These are phyloP conservation scores for Colletotrichum phormii DNA, from an alignment of 2,329 filamentous ascomycete species.

Conservation along the genomic window DNA sequence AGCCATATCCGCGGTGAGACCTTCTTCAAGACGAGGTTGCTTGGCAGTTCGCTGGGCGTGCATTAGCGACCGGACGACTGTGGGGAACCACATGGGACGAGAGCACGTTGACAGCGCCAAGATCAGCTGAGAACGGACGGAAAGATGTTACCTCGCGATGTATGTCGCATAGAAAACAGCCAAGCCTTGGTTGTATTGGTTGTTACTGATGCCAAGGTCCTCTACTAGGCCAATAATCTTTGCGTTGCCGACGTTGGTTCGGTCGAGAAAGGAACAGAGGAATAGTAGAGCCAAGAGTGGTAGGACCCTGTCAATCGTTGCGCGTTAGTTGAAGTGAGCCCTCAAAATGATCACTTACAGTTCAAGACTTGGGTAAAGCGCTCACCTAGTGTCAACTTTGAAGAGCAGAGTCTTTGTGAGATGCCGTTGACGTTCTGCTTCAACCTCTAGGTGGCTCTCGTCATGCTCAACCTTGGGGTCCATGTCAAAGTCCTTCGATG, in stretches of 20 bases:
- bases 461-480: slow-evolving; percentile 38
- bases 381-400: slow-evolving; percentile 44
- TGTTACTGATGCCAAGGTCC: slow-evolving; percentile 67
- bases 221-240: slow-evolving; percentile 72
- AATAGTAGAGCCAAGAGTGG: slow-evolving; percentile 74
- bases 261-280: slow-evolving; percentile 73
- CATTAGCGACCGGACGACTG: slow-evolving; percentile 18
- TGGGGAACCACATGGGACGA: slow-evolving; percentile 3
- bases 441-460: slow-evolving; percentile 36
- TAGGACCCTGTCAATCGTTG: slow-evolving; percentile 59
- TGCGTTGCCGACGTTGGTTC: slow-evolving; percentile 80
- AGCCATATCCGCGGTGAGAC: slow-evolving; percentile 71
- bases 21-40: slow-evolving; percentile 72
- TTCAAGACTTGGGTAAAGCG: not conserved
- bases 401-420: slow-evolving; percentile 43
- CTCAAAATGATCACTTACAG: not conserved
- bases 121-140: not conserved
- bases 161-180: slow-evolving; percentile 75
- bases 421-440: slow-evolving; percentile 27
- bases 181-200: slow-evolving; percentile 73
- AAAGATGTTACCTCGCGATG: slow-evolving; percentile 60
- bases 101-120: not conserved
- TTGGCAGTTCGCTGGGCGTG: slow-evolving; percentile 66
- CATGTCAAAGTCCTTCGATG: slow-evolving; percentile 28
- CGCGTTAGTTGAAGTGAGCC: not conserved